Conservation (phyloP, 331 rosid species). For the Stylosanthes scabra region DNA sequence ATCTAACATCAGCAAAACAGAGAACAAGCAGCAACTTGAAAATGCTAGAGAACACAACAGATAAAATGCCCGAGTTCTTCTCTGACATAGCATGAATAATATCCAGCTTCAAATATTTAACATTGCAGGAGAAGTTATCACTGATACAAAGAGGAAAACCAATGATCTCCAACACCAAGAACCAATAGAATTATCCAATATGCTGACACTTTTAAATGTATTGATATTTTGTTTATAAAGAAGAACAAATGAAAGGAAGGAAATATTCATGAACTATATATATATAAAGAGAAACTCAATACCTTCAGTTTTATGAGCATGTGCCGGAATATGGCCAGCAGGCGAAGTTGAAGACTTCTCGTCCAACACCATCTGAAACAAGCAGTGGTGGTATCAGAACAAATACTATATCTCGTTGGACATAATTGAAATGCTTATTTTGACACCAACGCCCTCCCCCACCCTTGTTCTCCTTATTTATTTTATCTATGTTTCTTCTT, state of each 20-base stretch:
- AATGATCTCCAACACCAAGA: neutral
- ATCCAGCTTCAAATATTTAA: neutral
- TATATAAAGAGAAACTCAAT: conserved; percentile 6
- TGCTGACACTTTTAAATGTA: conserved; percentile 13
- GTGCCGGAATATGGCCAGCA: conserved; percentile 48
- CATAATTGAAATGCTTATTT: no score
- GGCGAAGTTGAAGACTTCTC: conserved; percentile 50
- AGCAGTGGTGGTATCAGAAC: conserved; percentile 14
- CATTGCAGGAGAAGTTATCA: conserved; percentile 7
- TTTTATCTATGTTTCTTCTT: neutral
- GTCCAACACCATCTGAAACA: conserved; percentile 64
- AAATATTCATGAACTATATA: no score
- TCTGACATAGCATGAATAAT: conserved; percentile 3
- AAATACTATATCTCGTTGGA: neutral
- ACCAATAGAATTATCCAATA: conserved; percentile 12
- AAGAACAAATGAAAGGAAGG: conserved; percentile 4
- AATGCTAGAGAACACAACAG: conserved; percentile 7
- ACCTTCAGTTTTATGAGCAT: conserved; percentile 63
- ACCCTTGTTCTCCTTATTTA: neutral
- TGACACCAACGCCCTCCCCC: no score
- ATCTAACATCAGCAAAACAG: no score
- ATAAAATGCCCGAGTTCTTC: conserved; percentile 8
- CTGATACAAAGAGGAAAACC: conserved; percentile 4
- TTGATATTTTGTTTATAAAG: conserved; percentile 7
- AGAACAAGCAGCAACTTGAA: conserved; percentile 3